Evolutionary conservation across 1,284 basidiomycete species (phyloP).

Genomic region (Sporisorium exsertum): DNA sequence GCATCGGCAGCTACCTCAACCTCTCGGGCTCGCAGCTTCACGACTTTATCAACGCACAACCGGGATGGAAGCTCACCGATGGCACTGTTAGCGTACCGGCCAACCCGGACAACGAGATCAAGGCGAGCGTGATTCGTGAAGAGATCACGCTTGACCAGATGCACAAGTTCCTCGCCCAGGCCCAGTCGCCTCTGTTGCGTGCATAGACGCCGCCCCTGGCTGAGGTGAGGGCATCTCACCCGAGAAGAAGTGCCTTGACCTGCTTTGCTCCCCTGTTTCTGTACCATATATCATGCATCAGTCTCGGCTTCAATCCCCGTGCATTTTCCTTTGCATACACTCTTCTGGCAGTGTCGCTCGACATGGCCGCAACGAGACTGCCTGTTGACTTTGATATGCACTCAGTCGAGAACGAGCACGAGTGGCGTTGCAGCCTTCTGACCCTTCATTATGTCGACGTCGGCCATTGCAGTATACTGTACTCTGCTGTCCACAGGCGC

Average conservation of each 20-base stretch:
- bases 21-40: conserved; percentile 78
- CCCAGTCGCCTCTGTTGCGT: conserved; percentile 47
- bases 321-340: neutral
- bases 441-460: too few relatives aligned
- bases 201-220: conserved; percentile 12
- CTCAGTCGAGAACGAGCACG: too few relatives aligned
- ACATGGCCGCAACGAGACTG: neutral
- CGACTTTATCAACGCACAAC: conserved; percentile 75
- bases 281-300: conserved; percentile 46
- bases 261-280: conserved; percentile 27
- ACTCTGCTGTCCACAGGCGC: too few relatives aligned
- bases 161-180: conserved; percentile 60
- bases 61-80: conserved; percentile 81
- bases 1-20: conserved; percentile 80
- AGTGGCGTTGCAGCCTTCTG: too few relatives aligned
- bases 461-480: too few relatives aligned
- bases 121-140: conserved; percentile 92
- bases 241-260: conserved; percentile 16
- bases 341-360: neutral
- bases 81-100: conserved; percentile 78
- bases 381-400: too few relatives aligned
- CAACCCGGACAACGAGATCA: conserved; percentile 80
- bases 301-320: conserved; percentile 20
- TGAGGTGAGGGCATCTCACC: neutral
- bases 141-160: conserved; percentile 81